Conservation (phyloP, 495 filamentous ascomycete genomes). For the Daldinia childiae region DNA sequence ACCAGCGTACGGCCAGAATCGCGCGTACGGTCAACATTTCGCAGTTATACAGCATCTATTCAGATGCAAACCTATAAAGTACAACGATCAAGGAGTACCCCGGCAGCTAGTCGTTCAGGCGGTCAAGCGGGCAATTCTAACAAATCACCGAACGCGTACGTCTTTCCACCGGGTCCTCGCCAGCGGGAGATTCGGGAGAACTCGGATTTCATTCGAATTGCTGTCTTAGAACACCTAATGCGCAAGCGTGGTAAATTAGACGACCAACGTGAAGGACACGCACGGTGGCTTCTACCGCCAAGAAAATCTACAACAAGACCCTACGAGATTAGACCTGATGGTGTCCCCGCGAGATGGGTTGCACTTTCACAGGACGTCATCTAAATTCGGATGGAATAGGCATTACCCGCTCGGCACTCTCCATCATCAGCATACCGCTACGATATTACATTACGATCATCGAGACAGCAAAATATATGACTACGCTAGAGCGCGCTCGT, state of each 20-base stretch:
- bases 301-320: slow-evolving; percentile 67
- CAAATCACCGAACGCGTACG: slow-evolving; percentile 49
- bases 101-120: slow-evolving; percentile 50
- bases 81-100: slow-evolving; percentile 54
- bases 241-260: slow-evolving; percentile 88
- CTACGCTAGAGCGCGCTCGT: slow-evolving; percentile 2
- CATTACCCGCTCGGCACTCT: neutral
- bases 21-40: slow-evolving; percentile 33
- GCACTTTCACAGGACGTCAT: slow-evolving; percentile 40
- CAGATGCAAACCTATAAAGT: slow-evolving; percentile 86
- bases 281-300: slow-evolving; percentile 87
- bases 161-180: slow-evolving; percentile 61
- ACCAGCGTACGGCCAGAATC: slow-evolving; percentile 72
- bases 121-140: slow-evolving; percentile 47
- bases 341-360: slow-evolving; percentile 64
- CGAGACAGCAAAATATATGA: slow-evolving; percentile 8
- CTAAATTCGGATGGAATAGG: slow-evolving; percentile 4
- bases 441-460: slow-evolving; percentile 17
- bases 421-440: neutral
- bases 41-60: slow-evolving; percentile 75
- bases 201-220: slow-evolving; percentile 89
- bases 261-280: slow-evolving; percentile 81
- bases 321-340: slow-evolving; percentile 61
- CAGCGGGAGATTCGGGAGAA: slow-evolving; percentile 94
- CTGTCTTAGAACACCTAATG: slow-evolving; percentile 98